phyloP scores from a whole-genome alignment of 2,329 filamentous ascomycete species.

The Claviceps pusilla region DNA sequence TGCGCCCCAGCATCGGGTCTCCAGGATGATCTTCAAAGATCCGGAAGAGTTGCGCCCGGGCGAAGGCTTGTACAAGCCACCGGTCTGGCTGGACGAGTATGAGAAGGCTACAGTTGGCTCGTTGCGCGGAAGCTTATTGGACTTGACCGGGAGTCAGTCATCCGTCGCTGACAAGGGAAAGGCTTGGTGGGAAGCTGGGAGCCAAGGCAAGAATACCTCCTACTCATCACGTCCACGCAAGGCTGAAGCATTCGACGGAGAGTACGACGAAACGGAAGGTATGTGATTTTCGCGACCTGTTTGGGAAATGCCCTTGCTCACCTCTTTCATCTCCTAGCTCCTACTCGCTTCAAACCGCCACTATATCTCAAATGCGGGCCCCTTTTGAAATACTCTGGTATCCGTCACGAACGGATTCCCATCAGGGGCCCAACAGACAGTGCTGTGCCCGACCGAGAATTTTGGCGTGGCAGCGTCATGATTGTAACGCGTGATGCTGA shows the following conservation, averaged over 20 bases:
- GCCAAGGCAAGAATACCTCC: constrained; percentile 31
- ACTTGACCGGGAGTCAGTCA: constrained; percentile 33
- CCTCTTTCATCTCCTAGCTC: constrained; percentile 20
- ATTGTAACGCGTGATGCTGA: constrained; percentile 79
- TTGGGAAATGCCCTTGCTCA: neutral
- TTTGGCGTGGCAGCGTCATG: constrained; percentile 90
- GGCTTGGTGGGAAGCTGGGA: constrained; percentile 63
- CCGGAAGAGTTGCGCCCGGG: constrained; percentile 30
- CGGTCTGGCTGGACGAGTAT: constrained; percentile 57
- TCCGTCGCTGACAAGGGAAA: constrained; percentile 32
- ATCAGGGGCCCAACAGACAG: constrained; percentile 13
- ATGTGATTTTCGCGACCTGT: constrained; percentile 14
- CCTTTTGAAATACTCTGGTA: constrained; percentile 74
- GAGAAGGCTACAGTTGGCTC: constrained; percentile 50
- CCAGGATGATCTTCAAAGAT: constrained; percentile 27
- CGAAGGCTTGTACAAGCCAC: constrained; percentile 41
- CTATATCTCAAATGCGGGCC: constrained; percentile 84
- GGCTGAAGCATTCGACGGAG: constrained; percentile 50
- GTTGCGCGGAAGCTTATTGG: constrained; percentile 42
- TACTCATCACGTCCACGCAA: constrained; percentile 33
- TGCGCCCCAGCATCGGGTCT: constrained; percentile 23
- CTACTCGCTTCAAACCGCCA: constrained; percentile 65
- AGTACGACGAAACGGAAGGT: constrained; percentile 49
- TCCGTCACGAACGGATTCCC: constrained; percentile 46
- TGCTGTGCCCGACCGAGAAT: constrained; percentile 44